phyloP scores from a whole-genome alignment of 2,329 filamentous ascomycete species.

The Microcyclosporella mali region DNA sequence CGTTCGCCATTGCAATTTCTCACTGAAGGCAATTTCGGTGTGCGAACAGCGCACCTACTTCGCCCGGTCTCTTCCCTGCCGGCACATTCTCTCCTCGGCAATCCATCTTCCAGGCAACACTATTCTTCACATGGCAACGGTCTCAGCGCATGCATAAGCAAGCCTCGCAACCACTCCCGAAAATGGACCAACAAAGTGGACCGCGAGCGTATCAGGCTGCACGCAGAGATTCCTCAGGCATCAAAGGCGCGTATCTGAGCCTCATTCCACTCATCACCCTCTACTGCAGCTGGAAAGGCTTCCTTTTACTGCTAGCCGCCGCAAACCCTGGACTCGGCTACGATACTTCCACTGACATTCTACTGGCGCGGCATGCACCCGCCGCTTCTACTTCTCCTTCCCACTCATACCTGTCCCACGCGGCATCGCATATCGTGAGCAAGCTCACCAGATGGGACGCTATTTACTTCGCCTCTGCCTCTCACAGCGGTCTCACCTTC shows the following conservation, averaged over 20 bases:
- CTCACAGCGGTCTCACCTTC: constrained; percentile 59
- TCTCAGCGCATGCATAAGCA: too few species aligned
- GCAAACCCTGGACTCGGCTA: constrained; percentile 59
- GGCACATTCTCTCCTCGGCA: too few species aligned
- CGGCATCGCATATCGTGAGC: constrained; percentile 38
- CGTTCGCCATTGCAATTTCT: too few species aligned
- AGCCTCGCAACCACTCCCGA: too few species aligned
- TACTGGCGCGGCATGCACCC: constrained; percentile 33
- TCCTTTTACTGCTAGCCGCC: constrained; percentile 58
- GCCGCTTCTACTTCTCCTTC: constrained; percentile 7
- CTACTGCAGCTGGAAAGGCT: constrained; percentile 60
- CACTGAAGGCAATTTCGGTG: too few species aligned
- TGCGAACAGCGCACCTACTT: too few species aligned
- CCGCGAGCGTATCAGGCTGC: not conserved
- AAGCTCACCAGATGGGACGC: constrained; percentile 74
- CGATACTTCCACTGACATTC: constrained; percentile 65
- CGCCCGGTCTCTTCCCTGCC: too few species aligned
- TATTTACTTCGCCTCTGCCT: constrained; percentile 63
- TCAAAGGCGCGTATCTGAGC: constrained; percentile 7
- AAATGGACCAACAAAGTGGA: not conserved
- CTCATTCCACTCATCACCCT: constrained; percentile 14
- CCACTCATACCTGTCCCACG: constrained; percentile 18
- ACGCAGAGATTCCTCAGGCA: constrained; percentile 4
- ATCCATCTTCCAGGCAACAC: too few species aligned
- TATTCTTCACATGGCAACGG: too few species aligned